Evolutionary conservation across 1,284 basidiomycete species (phyloP), one percentile per base, ranked within the genome.

Genomic region (Apiotrichum laibachii): DNA sequence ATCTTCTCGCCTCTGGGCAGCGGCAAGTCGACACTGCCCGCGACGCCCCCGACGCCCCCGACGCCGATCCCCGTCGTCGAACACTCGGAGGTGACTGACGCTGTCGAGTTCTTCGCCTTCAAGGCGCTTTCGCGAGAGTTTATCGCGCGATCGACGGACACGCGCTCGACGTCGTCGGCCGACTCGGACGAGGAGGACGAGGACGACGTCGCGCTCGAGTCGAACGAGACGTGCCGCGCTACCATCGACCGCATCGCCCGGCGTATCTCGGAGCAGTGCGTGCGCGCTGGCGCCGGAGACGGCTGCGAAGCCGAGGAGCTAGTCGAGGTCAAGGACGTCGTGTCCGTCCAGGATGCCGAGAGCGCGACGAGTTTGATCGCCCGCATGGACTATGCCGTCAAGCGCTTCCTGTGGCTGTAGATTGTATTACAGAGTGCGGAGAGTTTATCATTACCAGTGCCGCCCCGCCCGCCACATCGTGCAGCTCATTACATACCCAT

Each of bases 301-400:
- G 79, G 55, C 18, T 7, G 26, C 18, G 19, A 49, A 16, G 18
- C 34, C 7, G 52, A 53, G 21, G 58, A 78, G 5, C 85, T 89
- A 64, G 80, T 92, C 34, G 79, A 70, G 9, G 82, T 86, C 52
- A 83, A 83, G 66, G 90, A 92, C 72, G 85, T 95, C n/a, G 61
- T 53, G 58, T 91, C 90, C 67, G 75, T 92, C 67, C 82, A 82
- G 5, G 90, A 95, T 65, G 92, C 92, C 1, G 86, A 88, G 75
- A 83, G 84, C 60, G 85, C 86, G 79, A 93, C 90, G 3, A 89
- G 85, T 59, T 80, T 93, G 63, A 88, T 90, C 72, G 85, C 90
- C 11, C 90, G 91, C 79, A 88, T 93, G 85, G 92, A 94, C 72
- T 91, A 93, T 73, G 88, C 89, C 1, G 82, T 93, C 61, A 94